Percentiles rank a stretch among this genome's conserved stretches.
phyloP scores from a whole-genome alignment of 2,329 filamentous ascomycete species.

The Uncinocarpus reesii region DNA sequence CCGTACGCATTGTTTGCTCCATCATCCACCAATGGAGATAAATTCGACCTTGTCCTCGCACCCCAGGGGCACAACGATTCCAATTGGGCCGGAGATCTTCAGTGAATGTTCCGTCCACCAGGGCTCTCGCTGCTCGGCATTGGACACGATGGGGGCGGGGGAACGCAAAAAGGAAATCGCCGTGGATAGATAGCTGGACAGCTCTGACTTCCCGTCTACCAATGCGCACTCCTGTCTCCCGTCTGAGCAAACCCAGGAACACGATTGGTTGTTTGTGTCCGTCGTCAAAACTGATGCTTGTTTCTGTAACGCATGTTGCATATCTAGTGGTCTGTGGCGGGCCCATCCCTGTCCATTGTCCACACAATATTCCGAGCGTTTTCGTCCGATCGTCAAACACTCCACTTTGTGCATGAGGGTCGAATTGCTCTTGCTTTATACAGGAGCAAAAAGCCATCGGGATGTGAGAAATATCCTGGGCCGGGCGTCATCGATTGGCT shows the following conservation, averaged over 20 bases:
- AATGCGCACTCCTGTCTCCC: background rate
- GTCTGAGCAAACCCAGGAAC: background rate
- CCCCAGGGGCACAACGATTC: background rate
- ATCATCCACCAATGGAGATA: too few relatives aligned
- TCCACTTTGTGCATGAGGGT: background rate
- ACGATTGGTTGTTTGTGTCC: background rate
- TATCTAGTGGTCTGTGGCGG: conserved; percentile 1
- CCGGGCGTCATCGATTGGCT: too few relatives aligned
- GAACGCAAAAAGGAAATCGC: too few relatives aligned
- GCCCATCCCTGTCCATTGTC: conserved; percentile 2
- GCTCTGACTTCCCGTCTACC: background rate
- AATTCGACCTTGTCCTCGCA: background rate
- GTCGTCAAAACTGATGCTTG: conserved; percentile 2
- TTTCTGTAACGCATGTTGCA: conserved; percentile 7
- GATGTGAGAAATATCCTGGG: too few relatives aligned
- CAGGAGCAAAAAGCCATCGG: too few relatives aligned
- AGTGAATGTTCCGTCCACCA: background rate
- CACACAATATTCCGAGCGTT: conserved; percentile 9
- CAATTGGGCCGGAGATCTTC: background rate
- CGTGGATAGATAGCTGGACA: too few relatives aligned
- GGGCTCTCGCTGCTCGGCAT: background rate
- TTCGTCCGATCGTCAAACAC: conserved; percentile 8
- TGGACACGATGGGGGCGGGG: too few relatives aligned
- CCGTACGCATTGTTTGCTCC: too few relatives aligned
- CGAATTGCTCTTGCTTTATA: too few relatives aligned